A percentile compares a stretch with the other conserved stretches of the same genome.
phyloP scores from a whole-genome alignment of 176 grass and related monocot genomes.

The Carex littledalei region DNA sequence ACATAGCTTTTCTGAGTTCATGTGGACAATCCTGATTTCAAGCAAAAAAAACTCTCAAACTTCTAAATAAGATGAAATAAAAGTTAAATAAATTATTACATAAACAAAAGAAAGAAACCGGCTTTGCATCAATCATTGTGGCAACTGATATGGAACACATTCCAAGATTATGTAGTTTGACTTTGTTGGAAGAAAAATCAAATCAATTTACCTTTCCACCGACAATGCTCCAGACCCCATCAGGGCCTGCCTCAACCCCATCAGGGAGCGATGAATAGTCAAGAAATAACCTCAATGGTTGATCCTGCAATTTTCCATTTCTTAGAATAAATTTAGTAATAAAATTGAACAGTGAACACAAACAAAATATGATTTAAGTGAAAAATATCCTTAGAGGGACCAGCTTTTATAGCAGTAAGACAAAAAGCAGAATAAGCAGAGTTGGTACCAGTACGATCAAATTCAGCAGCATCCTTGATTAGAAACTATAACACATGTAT shows the following conservation, averaged over 20 bases:
- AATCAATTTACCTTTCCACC: constrained; percentile 72
- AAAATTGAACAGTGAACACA: not conserved
- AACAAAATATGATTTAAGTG: not conserved
- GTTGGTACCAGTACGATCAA: not conserved
- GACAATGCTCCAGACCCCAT: constrained; percentile 90
- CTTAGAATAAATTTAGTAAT: not conserved
- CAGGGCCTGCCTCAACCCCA: constrained; percentile 71
- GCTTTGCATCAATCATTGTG: not conserved
- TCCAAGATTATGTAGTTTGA: constrained; percentile 1
- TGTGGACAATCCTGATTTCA: not conserved
- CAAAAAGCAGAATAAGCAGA: not conserved
- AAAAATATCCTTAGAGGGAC: not conserved
- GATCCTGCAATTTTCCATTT: constrained; percentile 43
- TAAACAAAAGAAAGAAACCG: not conserved
- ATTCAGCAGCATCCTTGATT: not conserved
- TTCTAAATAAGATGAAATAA: not conserved
- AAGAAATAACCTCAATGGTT: constrained; percentile 75
- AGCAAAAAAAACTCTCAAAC: not conserved
- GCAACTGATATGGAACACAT: not conserved
- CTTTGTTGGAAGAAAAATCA: not conserved
- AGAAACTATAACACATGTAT: not conserved
- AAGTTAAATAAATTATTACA: not conserved
- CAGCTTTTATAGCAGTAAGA: not conserved
- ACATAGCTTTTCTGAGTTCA: not conserved
- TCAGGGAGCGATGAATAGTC: constrained; percentile 63